These are phyloP conservation scores for Panus rudis DNA, from an alignment of 768 basidiomycete species.

Conservation along the genomic window DNA sequence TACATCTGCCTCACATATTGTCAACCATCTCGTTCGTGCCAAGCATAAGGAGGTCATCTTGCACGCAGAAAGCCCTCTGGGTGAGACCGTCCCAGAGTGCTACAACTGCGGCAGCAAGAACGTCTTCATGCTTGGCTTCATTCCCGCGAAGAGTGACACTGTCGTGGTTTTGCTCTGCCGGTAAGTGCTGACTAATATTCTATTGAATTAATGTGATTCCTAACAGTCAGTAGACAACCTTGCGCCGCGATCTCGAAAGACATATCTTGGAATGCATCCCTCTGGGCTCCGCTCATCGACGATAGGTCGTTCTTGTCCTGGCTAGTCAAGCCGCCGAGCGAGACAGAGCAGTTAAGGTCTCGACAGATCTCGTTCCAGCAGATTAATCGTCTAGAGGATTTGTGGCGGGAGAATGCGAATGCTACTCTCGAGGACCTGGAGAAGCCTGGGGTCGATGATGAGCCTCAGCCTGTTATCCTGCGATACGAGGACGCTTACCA, in stretches of 20 bases:
- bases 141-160: slow-evolving; percentile 98
- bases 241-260: slow-evolving; percentile 97
- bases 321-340: slow-evolving; percentile 95
- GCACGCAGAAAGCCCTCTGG: slow-evolving; percentile 90
- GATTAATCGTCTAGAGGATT: slow-evolving; percentile 94
- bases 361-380: slow-evolving; percentile 96
- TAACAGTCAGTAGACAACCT: slow-evolving; percentile 65
- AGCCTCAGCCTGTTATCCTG: slow-evolving; percentile 84
- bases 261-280: slow-evolving; percentile 95
- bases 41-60: slow-evolving; percentile 99
- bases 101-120: slow-evolving; percentile 99
- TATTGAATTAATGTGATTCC: slow-evolving; percentile 3
- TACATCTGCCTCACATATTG: slow-evolving; percentile 97
- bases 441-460: slow-evolving; percentile 96
- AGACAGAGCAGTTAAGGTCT: slow-evolving; percentile 92
- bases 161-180: slow-evolving; percentile 96
- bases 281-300: slow-evolving; percentile 98
- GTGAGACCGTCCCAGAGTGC: slow-evolving; percentile 97
- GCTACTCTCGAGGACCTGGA: slow-evolving; percentile 96
- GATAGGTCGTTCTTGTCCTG: slow-evolving; percentile 98
- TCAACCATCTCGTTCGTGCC: slow-evolving; percentile 97
- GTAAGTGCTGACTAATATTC: slow-evolving; percentile 38
- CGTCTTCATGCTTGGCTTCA: slow-evolving; percentile 98
- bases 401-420: slow-evolving; percentile 94
- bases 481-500: slow-evolving; percentile 99